phyloP scores from a whole-genome alignment of 2,329 filamentous ascomycete genomes.

The Aspergillus sp. region DNA sequence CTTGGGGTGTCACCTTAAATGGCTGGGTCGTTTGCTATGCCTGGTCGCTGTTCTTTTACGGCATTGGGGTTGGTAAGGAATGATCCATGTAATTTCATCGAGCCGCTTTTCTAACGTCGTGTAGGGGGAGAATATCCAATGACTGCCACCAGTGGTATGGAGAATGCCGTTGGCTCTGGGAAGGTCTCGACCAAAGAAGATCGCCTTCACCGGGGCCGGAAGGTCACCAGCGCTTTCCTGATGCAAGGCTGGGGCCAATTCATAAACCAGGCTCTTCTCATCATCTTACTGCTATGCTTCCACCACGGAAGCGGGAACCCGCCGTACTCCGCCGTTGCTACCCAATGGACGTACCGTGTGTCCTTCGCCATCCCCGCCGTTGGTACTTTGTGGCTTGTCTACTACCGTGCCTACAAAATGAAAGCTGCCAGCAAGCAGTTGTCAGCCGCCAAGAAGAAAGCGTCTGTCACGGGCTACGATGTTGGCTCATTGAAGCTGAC shows the following conservation, averaged over 20 bases:
- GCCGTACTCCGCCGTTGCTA: conserved; percentile 66
- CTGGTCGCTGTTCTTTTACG: conserved; percentile 89
- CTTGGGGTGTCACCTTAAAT: conserved; percentile 77
- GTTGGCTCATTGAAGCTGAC: conserved; percentile 70
- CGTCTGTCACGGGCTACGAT: conserved; percentile 85
- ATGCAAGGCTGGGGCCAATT: conserved; percentile 99
- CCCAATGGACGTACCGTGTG: conserved; percentile 84
- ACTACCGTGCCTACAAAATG: conserved; percentile 96
- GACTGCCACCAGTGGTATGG: conserved; percentile 91
- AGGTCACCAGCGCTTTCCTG: conserved; percentile 89
- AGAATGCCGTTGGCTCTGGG: conserved; percentile 76
- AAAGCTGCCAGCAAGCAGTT: conserved; percentile 76
- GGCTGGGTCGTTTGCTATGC: conserved; percentile 97
- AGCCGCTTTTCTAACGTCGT: conserved; percentile 3
- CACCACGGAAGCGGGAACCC: conserved; percentile 66
- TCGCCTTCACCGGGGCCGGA: conserved; percentile 87
- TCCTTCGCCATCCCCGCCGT: conserved; percentile 86
- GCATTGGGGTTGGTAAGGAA: conserved; percentile 44
- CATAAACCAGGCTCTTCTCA: conserved; percentile 83
- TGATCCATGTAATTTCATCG: background rate
- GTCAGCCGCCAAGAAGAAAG: conserved; percentile 71
- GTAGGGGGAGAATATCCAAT: conserved; percentile 90
- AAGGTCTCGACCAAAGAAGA: conserved; percentile 85
- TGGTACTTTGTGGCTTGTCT: conserved; percentile 87
- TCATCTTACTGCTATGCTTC: conserved; percentile 78